Base-by-base conservation (phyloP, 805 yeast genomes). In the Saturnispora galanensis region DNA sequence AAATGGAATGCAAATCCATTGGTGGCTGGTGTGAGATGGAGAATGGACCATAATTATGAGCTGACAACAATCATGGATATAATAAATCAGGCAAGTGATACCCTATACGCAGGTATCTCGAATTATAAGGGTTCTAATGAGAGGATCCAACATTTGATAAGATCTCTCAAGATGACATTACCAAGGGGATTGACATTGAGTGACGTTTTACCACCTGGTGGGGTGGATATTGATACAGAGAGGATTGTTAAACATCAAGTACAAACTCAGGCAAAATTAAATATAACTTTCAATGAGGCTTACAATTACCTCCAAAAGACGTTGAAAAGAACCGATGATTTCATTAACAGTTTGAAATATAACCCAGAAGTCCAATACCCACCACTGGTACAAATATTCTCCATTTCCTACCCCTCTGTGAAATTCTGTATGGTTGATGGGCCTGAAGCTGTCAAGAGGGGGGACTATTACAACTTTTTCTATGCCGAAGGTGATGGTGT, bases 401-500 rank as follows among this genome's bases (percentile, higher is more conserved):
- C 96, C 9, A 77, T 84, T 56, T 69, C 73, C 7, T 82, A 86
- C 1, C 96, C 97, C 0, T 84, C 95, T 0, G 89, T 86, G 4
- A 71, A 93, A 42, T 95, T 90, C 7, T 81, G 86, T 3, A 65
- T 78, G 43, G 93, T 88, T 1, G 59, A 68, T 30, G 75, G 80
- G 5, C 58, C 58, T 10, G 73, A 80, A 36, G 93, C 78, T 32
- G 78, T 89, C 47, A 70, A 65, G 46, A 69, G 73, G 34, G 96
- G 95, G 3, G 73, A 77, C 50, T 88, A 84, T 64, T 77, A 73
- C 50, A 81, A 84, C 53, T 82, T 86, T 54, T 77, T 73, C 53
- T 88, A 85, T 55, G 95, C 95, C 0, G 85, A 86, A 4, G 97
- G 97, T 12, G 97, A 89, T 60, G 97, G 97, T 36, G 96, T 89